Percentiles rank a stretch among this genome's conserved stretches.
Conservation (phyloP, 1,139 yeast species). For the Candida sp. region DNA sequence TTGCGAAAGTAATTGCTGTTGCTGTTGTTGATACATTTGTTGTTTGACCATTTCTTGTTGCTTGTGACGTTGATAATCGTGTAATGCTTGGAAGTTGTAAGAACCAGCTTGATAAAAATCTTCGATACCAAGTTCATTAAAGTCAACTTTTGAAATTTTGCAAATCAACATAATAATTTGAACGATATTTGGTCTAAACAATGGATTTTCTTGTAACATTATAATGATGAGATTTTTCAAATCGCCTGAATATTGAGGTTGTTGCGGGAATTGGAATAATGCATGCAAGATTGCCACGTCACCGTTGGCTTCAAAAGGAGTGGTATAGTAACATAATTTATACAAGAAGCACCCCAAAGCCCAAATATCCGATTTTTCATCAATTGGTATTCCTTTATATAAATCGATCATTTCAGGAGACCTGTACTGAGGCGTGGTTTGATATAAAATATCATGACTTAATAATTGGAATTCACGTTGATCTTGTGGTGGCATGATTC, state of each 20-base stretch:
- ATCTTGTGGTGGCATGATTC: slow-evolving; percentile 61
- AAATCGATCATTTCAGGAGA: slow-evolving; percentile 83
- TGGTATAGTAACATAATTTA: slow-evolving; percentile 74
- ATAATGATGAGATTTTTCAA: slow-evolving; percentile 74
- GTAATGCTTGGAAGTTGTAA: slow-evolving; percentile 44
- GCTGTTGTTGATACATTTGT: slow-evolving; percentile 34
- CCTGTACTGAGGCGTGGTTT: slow-evolving; percentile 82
- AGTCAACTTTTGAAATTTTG: slow-evolving; percentile 28
- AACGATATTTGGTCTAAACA: slow-evolving; percentile 80
- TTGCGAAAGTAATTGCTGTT: slow-evolving; percentile 17
- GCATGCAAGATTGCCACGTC: slow-evolving; percentile 73
- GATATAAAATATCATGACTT: slow-evolving; percentile 66
- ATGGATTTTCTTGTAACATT: slow-evolving; percentile 76
- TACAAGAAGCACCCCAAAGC: slow-evolving; percentile 77
- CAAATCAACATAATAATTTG: slow-evolving; percentile 49
- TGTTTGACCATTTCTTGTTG: slow-evolving; percentile 35
- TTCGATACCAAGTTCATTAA: slow-evolving; percentile 22
- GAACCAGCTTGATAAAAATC: slow-evolving; percentile 40
- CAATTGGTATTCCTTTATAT: slow-evolving; percentile 62
- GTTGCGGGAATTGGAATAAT: slow-evolving; percentile 54
- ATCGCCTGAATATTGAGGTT: slow-evolving; percentile 57
- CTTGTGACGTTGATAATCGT: slow-evolving; percentile 40
- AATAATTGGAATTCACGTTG: slow-evolving; percentile 58
- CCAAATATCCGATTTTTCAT: slow-evolving; percentile 81
- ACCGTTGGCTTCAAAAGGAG: slow-evolving; percentile 77